Evolutionary conservation across 164 flowering plant species (phyloP).

Genomic region (Chimonanthus salicifolius): DNA sequence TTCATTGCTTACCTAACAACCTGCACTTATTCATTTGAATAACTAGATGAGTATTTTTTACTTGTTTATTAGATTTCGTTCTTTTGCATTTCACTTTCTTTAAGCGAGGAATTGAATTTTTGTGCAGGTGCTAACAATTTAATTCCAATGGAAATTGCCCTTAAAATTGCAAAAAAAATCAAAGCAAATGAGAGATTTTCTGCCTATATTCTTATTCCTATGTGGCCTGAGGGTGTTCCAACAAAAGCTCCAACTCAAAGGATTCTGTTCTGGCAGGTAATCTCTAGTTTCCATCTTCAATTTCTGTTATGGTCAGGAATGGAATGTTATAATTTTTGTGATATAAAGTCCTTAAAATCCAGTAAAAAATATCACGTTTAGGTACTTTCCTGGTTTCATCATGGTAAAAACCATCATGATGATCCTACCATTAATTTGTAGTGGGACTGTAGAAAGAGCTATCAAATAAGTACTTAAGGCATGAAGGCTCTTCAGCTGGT

Average conservation of each 20-base stretch:
- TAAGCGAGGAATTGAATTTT: neutral
- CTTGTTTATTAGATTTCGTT: neutral
- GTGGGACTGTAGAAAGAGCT: neutral
- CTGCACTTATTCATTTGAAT: neutral
- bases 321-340: neutral
- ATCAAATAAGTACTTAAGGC: neutral
- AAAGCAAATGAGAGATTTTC: slow-evolving; percentile 91
- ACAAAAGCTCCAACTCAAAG: neutral
- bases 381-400: neutral
- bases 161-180: slow-evolving; percentile 84
- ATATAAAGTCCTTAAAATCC: neutral
- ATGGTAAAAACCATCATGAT: neutral
- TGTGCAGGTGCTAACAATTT: slow-evolving; percentile 83
- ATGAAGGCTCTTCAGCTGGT: neutral
- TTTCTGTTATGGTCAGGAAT: neutral
- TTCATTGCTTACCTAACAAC: neutral
- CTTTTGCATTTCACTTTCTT: neutral
- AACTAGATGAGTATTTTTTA: neutral
- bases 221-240: slow-evolving; percentile 59
- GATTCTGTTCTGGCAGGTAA: neutral
- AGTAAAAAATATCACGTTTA: neutral
- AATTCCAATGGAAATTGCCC: slow-evolving; percentile 98
- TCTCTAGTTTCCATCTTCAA: neutral
- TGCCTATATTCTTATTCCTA: slow-evolving; percentile 79
- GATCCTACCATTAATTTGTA: neutral